Conservation (phyloP, 2,329 filamentous ascomycete genomes). For the Talaromyces albobiverticillius region DNA sequence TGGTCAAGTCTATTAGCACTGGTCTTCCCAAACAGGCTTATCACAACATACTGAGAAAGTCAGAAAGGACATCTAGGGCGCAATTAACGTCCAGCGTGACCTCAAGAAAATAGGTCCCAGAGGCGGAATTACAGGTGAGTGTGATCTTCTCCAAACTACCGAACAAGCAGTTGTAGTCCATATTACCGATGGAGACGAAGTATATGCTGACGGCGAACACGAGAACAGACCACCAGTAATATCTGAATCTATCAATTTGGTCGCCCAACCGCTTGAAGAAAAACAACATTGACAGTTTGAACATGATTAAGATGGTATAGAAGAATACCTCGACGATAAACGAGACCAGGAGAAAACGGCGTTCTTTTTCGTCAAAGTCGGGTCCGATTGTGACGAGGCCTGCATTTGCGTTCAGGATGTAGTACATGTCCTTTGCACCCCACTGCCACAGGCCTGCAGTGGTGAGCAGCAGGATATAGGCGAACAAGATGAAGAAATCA, state of each 20-base stretch:
- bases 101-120: neutral
- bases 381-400: neutral
- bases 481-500: neutral
- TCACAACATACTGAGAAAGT: neutral
- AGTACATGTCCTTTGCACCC: conserved; percentile 2
- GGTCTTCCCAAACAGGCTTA: neutral
- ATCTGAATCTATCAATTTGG: neutral
- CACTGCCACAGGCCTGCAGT: neutral
- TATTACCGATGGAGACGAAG: neutral
- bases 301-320: neutral
- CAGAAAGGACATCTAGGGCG: neutral
- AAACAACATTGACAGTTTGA: neutral
- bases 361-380: neutral
- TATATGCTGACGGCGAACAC: neutral
- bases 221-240: neutral
- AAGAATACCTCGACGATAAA: neutral
- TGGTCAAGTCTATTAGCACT: neutral
- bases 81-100: neutral
- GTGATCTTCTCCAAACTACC: neutral
- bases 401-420: neutral
- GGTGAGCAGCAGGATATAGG: neutral
- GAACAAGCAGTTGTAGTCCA: neutral
- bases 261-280: neutral
- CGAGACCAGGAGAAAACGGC: neutral
- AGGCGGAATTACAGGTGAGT: neutral